Evolutionary conservation across 1,284 basidiomycete genomes (phyloP), one percentile per base, ranked within the genome.

Genomic region (Cryptococcus sp.): DNA sequence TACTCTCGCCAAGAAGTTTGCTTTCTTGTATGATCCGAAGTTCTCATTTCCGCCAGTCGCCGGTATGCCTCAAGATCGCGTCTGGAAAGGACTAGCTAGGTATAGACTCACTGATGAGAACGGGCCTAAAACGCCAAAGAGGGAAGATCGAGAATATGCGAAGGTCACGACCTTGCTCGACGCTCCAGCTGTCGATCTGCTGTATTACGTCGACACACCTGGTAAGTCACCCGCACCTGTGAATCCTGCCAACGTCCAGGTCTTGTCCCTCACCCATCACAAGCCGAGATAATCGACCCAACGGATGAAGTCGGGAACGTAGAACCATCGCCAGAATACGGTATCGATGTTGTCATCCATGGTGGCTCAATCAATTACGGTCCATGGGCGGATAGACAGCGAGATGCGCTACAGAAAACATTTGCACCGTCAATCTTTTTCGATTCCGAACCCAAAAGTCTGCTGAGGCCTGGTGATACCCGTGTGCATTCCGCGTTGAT

Each of bases 321-420:
- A 1, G 91, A 89, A 65, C 71, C 86, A 15, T 81, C 88, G n/a
- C 93, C 93, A 10, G 90, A 96, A 68, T 96, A 91, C 87, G 90
- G 91, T 4, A 78, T 95, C 35, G 89, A 96, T 65, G 62, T 96
- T n/a, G 81, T 85, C 15, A 78, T 95, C 8, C 80, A 84, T 58
- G 85, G 85, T 14, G 92, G 89, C 0, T 75, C 80, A 34, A 64
- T 95, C 44, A 83, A 84, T 36, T 96, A 96, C 69, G 93, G 93
- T 0, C 93, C 93, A 4, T 97, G 93, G 93, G 86, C 90, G 23
- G 93, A 97, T 76, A 82, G 91, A 33, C 92, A 94, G 74, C 81
- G 90, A 47, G 83, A 80, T 14, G 83, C 89, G 52, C 75, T 96
- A 31, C 90, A 94, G 69, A 82, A 81, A 49, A 79, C 83, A 0